Evolutionary conservation across 2,329 filamentous ascomycete genomes (phyloP), one percentile per base, ranked within the genome.

Genomic region (Aspergillus sp.): DNA sequence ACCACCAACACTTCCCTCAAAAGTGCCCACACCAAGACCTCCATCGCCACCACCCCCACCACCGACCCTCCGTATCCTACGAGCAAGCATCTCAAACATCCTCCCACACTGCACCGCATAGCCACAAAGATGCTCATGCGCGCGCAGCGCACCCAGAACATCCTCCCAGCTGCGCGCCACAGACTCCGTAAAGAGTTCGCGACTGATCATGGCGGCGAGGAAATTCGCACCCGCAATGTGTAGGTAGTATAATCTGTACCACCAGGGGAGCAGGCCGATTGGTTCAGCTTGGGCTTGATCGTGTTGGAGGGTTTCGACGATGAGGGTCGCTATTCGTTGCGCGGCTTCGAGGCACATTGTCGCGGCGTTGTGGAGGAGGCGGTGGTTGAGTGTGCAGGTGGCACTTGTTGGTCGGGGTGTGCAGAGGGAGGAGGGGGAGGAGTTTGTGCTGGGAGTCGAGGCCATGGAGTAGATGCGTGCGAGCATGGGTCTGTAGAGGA

Each of bases 141-240:
- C 46, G 9, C 22, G 46, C 7, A 48, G 19, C 9, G 61, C 62
- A 11, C 61, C 56, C 50, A 72, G 53, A 19, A 68, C 62, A 38
- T 34, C 62, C 19, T 63, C 31, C 72, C 71, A 74, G 1, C 70
- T 71, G 57, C 64, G 60, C 22, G 67, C 57, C 11, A 72, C 66
- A 11, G 66, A 66, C n/a, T 65, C 56, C 0, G 64, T 72, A 49
- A 67, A 73, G n/a, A 73, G 57, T 3, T 72, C 69, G 3, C 66
- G 47, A 28, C 22, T 23, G 28, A 71, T 63, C 72, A 73, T 68
- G 41, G 65, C 63, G 22, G 65, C 66, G 8, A 68, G 50, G 41
- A 68, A 65, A 23, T 58, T 65, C 11, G 54, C 59, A 1, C 62
- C 66, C 3, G 65, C 66, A 15, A 68, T 67, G 48, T 68, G 66